These are phyloP conservation scores for Populus alba DNA, from an alignment of 345 rosid genomes.

Conservation along the genomic window DNA sequence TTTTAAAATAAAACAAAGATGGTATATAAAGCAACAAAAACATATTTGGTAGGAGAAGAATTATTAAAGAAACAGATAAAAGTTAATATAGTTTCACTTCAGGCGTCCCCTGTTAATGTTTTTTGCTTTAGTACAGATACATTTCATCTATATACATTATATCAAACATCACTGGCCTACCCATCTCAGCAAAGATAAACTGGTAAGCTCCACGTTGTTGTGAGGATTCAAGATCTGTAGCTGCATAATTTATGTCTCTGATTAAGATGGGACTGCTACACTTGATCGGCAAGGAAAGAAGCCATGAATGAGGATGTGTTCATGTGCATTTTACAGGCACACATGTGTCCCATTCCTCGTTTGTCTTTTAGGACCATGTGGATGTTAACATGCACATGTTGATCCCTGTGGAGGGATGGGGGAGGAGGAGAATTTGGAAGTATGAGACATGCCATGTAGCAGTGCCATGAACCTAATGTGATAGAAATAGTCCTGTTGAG, in stretches of 20 bases:
- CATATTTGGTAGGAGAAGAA: too few species aligned
- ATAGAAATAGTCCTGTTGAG: background rate
- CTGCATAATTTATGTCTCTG: background rate
- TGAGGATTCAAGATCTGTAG: background rate
- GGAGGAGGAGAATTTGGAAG: background rate
- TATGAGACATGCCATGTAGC: slow-evolving; percentile 1
- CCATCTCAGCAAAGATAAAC: background rate
- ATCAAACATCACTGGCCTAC: background rate
- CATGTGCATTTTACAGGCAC: background rate
- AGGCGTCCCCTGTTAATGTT: background rate
- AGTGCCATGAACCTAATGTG: background rate
- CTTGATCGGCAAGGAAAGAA: background rate
- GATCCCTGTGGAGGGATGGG: slow-evolving; percentile 22
- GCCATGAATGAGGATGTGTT: background rate
- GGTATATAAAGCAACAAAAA: too few species aligned
- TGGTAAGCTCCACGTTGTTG: background rate
- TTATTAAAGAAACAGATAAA: too few species aligned
- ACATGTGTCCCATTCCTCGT: background rate
- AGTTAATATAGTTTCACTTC: background rate
- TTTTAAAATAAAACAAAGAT: too few species aligned
- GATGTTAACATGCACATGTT: slow-evolving; percentile 7
- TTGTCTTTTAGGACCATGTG: slow-evolving; percentile 12
- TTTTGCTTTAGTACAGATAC: background rate
- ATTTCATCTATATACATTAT: background rate
- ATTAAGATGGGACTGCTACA: background rate